Base-by-base conservation (phyloP, 129 eudicot genomes). In the Deinandra increscens region DNA sequence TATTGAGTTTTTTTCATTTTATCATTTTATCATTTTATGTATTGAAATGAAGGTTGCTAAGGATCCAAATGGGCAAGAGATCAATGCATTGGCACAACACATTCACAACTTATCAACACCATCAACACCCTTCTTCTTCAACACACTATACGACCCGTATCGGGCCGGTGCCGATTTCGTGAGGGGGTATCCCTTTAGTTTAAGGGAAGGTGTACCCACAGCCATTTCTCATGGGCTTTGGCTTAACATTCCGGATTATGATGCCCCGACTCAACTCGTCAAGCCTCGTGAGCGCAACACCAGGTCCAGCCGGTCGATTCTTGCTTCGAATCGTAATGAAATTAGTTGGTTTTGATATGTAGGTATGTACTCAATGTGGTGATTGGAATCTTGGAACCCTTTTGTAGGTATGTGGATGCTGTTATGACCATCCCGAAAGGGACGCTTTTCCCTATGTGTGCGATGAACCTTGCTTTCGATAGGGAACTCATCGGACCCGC, bases 191-290 rank as follows among this genome's bases (percentile, higher is more conserved):
- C 96, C 96, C 6, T 88, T 85, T 64, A 83, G 96, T 80, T 61
- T 88, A 65, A 71, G 91, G 38, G 96, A 83, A 75, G 96, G 96
- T 38, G 91, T 71, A 5, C 74, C 87, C 12, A 88, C 91, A 51
- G 96, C 91, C 41, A 80, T 88, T 26, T 88, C 96, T 48, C 96
- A 88, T 77, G 96, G 91, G 1, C 91, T 88, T 73, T 88, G 95
- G 95, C 88, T 87, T 63, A 87, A 87, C 81, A 87, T 87, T 66
- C 95, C 95, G 1, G 95, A 87, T 60, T 87, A 87, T 10, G 90
- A 87, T 73, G 93, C 93, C 55, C 93, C 88, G 14, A 86, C 93
- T 55, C 93, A 86, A 70, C 89, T 87, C 43, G 95, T 87, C 75
- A 87, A 87, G 75, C 90, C 95, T 41, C 85, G 60, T 37, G 95